These are phyloP conservation scores for Sporobolus alterniflorus DNA, from an alignment of 202 grass and related monocot species.

Conservation along the genomic window DNA sequence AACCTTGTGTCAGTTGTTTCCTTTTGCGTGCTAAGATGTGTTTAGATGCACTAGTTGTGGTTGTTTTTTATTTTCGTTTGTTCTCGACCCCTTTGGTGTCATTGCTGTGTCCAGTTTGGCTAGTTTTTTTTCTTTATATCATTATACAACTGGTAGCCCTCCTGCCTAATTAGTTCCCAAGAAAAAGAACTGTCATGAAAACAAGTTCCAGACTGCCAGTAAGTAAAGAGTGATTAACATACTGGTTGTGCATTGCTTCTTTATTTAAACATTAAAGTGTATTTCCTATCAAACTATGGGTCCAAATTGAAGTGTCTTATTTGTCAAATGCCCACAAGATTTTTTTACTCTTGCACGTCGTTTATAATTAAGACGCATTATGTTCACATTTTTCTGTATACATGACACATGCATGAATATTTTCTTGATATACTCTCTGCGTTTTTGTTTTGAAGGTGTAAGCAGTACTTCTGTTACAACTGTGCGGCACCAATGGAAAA, in stretches of 20 bases:
- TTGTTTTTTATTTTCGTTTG: too few species aligned
- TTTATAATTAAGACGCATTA: neutral
- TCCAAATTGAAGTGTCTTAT: neutral
- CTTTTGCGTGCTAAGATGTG: too few species aligned
- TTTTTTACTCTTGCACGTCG: neutral
- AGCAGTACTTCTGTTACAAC: constrained; percentile 77
- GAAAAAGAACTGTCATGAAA: neutral
- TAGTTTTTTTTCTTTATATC: too few species aligned
- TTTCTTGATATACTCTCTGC: neutral
- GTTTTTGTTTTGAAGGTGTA: constrained; percentile 66
- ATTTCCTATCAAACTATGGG: neutral
- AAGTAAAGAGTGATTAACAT: neutral
- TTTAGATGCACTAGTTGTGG: too few species aligned
- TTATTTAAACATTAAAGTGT: neutral
- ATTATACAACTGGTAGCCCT: too few species aligned
- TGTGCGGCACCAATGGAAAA: constrained; percentile 69
- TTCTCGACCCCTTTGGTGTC: too few species aligned
- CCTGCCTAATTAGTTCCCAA: too few species aligned
- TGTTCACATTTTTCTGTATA: neutral
- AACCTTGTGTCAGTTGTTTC: too few species aligned
- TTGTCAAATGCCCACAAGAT: neutral
- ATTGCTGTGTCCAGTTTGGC: too few species aligned
- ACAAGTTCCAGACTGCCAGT: neutral
- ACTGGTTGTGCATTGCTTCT: neutral
- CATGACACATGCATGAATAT: neutral